phyloP scores from a whole-genome alignment of 2,329 filamentous ascomycete genomes.

The Plectosphaerella cucumerina region DNA sequence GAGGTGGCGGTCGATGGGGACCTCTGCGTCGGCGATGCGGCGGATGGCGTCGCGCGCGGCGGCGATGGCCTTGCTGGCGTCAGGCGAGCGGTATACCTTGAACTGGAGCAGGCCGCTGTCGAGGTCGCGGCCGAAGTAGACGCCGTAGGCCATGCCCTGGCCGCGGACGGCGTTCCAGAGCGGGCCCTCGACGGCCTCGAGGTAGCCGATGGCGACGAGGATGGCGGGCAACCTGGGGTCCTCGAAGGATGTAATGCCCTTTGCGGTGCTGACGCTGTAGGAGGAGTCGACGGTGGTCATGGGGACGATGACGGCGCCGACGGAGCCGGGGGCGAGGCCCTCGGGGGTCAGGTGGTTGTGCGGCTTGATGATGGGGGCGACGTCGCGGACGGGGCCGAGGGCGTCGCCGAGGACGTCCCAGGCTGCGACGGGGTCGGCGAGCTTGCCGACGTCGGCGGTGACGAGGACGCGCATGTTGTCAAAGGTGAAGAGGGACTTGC shows the following conservation, averaged over 20 bases:
- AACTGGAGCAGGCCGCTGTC: conserved; percentile 80
- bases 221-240: conserved; percentile 79
- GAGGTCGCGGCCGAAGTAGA: conserved; percentile 70
- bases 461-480: conserved; percentile 84
- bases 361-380: conserved; percentile 68
- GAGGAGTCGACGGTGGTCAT: conserved; percentile 93
- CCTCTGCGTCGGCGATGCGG: conserved; percentile 67
- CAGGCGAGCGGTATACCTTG: conserved; percentile 84
- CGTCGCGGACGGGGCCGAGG: conserved; percentile 44
- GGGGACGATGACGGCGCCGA: conserved; percentile 74
- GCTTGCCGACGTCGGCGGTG: conserved; percentile 71
- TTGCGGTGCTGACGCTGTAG: conserved; percentile 72
- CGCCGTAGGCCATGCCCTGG: conserved; percentile 88
- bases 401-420: conserved; percentile 64
- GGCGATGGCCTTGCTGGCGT: conserved; percentile 79
- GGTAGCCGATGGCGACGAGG: conserved; percentile 83
- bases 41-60: conserved; percentile 72
- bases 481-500: conserved; percentile 72
- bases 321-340: conserved; percentile 69
- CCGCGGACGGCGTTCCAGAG: conserved; percentile 92
- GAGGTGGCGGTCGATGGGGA: conserved; percentile 72
- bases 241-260: conserved; percentile 69
- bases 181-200: conserved; percentile 90
- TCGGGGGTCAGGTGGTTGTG: conserved; percentile 69
- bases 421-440: conserved; percentile 69